Base-by-base conservation (phyloP, 2,329 filamentous ascomycete genomes). In the Stemphylium lycopersici region DNA sequence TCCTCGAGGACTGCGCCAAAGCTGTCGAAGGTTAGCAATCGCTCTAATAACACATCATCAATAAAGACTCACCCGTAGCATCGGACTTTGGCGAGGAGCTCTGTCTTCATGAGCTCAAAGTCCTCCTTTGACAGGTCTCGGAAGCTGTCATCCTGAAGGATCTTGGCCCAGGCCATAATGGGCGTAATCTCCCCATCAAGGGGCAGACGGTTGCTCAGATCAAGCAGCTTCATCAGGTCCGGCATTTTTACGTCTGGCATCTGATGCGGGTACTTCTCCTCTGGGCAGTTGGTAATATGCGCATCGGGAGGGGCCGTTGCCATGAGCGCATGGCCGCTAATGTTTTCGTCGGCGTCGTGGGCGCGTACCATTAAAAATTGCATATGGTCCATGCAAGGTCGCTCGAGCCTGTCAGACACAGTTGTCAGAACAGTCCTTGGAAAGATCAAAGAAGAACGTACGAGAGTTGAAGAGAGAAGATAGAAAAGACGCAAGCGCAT, bases 271-370 rank as follows among this genome's bases (percentile, higher is more conserved):
- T 87, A 87, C 41, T 79, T 76, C 31, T 85, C 80, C 43, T 81
- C 77, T 2, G 84, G 83, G 29, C 82, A 80, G 39, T 78, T 78
- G 54, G 79, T 76, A 63, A 87, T 82, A 66, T 87, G 83, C 53
- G 79, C 82, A 47, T 87, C 85, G 4, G 93, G 91, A 41, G 93
- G 93, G 71, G 91, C 96, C 13, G 90, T 90, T 13, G 91, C 90
- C 93, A 98, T 98, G 63, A 98, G 81, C 4, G 91, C 93, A 75
- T 99, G 95, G 36, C 93, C 95, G 61, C 90, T 93, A 37, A 90
- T 68, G 33, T 55, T 62, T 60, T 89, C 88, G 48, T 78, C 77
- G 52, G 75, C 69, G 53, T 78, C 81, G 72, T 80, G 75, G 58
- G 80, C 82, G 55, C 81, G 78, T 52, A 82, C 87, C 63, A 93